Percentiles rank a stretch among this genome's conserved stretches.
phyloP scores from a whole-genome alignment of 2,329 filamentous ascomycete species.

The Malbranchea zuffiana region DNA sequence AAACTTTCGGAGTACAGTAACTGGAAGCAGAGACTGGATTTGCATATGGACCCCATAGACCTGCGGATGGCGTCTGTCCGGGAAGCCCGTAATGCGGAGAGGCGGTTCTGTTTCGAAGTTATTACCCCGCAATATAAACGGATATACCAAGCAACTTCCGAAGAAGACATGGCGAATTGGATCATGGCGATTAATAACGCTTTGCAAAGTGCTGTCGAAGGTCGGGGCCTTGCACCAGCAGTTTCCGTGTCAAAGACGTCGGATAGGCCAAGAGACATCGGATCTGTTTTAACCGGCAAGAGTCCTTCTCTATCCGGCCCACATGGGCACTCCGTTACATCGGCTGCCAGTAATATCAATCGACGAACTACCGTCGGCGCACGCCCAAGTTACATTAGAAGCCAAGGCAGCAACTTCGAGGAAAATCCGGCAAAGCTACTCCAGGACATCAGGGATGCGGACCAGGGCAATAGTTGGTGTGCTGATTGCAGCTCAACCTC shows the following conservation, averaged over 20 bases:
- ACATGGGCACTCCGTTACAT: constrained; percentile 36
- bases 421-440: constrained; percentile 78
- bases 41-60: constrained; percentile 97
- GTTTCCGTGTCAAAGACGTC: constrained; percentile 36
- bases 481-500: constrained; percentile 84
- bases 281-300: constrained; percentile 86
- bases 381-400: constrained; percentile 60
- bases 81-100: constrained; percentile 86
- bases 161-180: constrained; percentile 97
- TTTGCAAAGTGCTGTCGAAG: constrained; percentile 87
- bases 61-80: constrained; percentile 92
- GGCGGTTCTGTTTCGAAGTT: constrained; percentile 95
- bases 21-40: constrained; percentile 93
- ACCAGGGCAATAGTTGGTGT: constrained; percentile 87
- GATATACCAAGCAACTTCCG: constrained; percentile 93
- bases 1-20: constrained; percentile 97
- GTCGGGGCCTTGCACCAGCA: constrained; percentile 46
- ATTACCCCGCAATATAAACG: constrained; percentile 94
- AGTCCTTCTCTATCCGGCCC: constrained; percentile 54
- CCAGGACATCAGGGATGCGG: constrained; percentile 75
- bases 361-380: constrained; percentile 87
- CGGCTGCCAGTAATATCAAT: constrained; percentile 50
- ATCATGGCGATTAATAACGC: constrained; percentile 95
- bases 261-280: constrained; percentile 68
- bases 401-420: constrained; percentile 61